Base-by-base conservation (phyloP, 2,329 filamentous ascomycete species). In the Botrytis byssoidea region DNA sequence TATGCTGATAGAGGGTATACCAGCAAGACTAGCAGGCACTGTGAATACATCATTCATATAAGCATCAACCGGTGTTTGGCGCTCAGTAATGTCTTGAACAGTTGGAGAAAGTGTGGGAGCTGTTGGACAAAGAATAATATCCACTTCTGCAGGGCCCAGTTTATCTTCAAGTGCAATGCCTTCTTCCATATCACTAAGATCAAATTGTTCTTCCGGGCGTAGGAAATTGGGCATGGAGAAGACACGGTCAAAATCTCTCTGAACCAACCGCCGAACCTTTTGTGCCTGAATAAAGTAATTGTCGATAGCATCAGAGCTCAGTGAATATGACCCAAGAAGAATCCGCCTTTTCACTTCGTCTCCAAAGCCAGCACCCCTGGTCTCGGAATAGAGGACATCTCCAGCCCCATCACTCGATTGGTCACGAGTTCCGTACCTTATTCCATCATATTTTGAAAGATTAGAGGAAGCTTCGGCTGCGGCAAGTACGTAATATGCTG, bases 241-340 rank as follows among this genome's bases (percentile, higher is more conserved):
- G 0, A 93, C 90, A 2, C 87, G 84, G 82, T 98, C 90, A 81
- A 99, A 99, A 80, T 99, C 96, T 48, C 86, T 85, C 81, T 96
- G 92, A 3, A 99, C 93, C 29, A 97, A 85, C 72, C 93, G 88
- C 1, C 96, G 91, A 57, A 98, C 89, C 77, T 91, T 92, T 83
- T 99, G 96, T 64, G 96, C 96, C 81, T 97, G 92, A 75, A 97
- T 89, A 80, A 99, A 99, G 83, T 98, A 98, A 81, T 98, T 99
- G 82, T 97, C 92, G 80, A 97, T 96, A 16, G 94, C 94, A 75
- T 92, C 90, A 0, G 95, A 95, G 82, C 93, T 97, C 70, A 99
- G 87, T 59, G 91, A 95, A 81, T 97, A 98, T 0, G 94, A 91
- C 25, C 96, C 96, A 0, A 99, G 88, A 14, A 99, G 83, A 74